These are phyloP conservation scores for Rubus parviflorus DNA, from an alignment of 306 rosid species.

Conservation along the genomic window DNA sequence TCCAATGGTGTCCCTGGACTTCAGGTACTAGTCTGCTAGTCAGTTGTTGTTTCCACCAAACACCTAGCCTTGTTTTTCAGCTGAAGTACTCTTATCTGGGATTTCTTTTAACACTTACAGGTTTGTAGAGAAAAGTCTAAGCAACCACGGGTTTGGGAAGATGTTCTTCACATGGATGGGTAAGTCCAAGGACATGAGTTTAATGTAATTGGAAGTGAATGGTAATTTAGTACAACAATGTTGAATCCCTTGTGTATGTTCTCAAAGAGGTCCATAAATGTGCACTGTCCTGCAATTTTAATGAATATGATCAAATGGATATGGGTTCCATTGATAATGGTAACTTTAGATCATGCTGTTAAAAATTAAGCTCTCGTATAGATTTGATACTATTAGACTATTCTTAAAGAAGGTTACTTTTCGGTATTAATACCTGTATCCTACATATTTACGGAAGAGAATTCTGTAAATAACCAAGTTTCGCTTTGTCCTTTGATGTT, in stretches of 20 bases:
- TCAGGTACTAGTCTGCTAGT: constrained; percentile 51
- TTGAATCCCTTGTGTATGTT: constrained; percentile 4
- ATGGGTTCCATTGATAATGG: neutral
- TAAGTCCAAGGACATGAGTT: constrained; percentile 33
- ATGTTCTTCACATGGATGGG: constrained; percentile 70
- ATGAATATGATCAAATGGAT: neutral
- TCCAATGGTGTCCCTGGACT: constrained; percentile 77
- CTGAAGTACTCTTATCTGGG: constrained; percentile 15
- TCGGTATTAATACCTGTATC: no score
- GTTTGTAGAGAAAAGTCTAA: constrained; percentile 67
- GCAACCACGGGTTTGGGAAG: constrained; percentile 85
- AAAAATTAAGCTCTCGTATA: neutral
- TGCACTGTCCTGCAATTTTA: neutral
- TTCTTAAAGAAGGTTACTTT: neutral
- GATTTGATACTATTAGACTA: neutral
- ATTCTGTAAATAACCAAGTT: neutral
- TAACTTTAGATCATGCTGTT: neutral
- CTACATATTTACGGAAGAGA: neutral
- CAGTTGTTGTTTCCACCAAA: neutral
- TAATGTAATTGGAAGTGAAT: constrained; percentile 14
- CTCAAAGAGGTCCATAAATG: neutral
- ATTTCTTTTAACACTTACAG: constrained; percentile 33
- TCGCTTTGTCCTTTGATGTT: neutral
- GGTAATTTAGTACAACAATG: constrained; percentile 1
- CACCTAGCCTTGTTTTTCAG: neutral